phyloP scores from a whole-genome alignment of 352 stramenopile genomes.

The Pythium diclinum region DNA sequence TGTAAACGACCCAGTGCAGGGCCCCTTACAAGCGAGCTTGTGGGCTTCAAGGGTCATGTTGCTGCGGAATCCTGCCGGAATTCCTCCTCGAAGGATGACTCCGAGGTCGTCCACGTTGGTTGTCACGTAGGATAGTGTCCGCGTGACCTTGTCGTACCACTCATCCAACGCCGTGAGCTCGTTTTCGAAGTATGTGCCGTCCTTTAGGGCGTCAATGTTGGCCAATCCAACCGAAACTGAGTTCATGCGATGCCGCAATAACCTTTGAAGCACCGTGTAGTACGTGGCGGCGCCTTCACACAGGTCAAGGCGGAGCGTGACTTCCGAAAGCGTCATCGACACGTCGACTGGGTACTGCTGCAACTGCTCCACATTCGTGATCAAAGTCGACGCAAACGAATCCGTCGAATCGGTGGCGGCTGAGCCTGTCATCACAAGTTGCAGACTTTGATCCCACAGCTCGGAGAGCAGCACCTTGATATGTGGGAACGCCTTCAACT shows the following conservation, averaged over 20 bases:
- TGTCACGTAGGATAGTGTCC: conserved; percentile 47
- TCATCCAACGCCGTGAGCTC: conserved; percentile 49
- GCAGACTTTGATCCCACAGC: conserved; percentile 55
- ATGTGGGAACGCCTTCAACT: conserved; percentile 48
- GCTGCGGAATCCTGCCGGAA: conserved; percentile 52
- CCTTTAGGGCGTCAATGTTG: conserved; percentile 53
- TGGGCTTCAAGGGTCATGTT: conserved; percentile 52
- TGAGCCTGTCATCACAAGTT: conserved; percentile 29
- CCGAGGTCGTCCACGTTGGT: conserved; percentile 66
- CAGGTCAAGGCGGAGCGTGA: conserved; percentile 64
- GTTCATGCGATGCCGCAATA: conserved; percentile 67
- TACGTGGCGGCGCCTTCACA: conserved; percentile 52
- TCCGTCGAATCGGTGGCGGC: conserved; percentile 17
- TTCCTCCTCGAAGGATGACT: conserved; percentile 50
- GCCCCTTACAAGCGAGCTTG: conserved; percentile 63
- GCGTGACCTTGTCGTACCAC: conserved; percentile 53
- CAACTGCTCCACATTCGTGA: conserved; percentile 53
- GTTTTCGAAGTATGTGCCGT: conserved; percentile 56
- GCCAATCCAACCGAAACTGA: conserved; percentile 50
- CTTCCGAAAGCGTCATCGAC: conserved; percentile 59
- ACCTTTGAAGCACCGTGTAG: conserved; percentile 56
- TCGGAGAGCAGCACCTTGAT: conserved; percentile 42
- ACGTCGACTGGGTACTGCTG: conserved; percentile 68
- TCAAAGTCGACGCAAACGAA: conserved; percentile 37
- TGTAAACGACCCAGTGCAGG: conserved; percentile 47